Evolutionary conservation across 169 alveolate genomes (phyloP).

Genomic region (Eimeria sp.): DNA sequence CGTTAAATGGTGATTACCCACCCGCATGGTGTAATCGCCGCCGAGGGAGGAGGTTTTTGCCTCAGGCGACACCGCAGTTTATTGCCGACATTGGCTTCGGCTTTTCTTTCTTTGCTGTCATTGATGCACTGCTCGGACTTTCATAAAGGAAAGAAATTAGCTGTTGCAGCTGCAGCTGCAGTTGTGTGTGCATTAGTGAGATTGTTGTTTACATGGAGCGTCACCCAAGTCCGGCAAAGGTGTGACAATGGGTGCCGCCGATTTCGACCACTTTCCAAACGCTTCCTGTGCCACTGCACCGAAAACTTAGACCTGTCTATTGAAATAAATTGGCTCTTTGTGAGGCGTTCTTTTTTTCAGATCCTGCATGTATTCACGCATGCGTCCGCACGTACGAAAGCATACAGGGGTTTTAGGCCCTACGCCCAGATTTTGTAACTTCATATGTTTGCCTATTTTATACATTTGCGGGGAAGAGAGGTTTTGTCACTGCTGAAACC

Average conservation of each 20-base stretch:
- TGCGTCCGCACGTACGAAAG: neutral
- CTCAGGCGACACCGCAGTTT: neutral
- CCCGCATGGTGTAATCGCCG: neutral
- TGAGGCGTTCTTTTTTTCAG: neutral
- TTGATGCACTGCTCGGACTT: neutral
- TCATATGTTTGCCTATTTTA: neutral
- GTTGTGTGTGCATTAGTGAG: neutral
- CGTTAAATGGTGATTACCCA: neutral
- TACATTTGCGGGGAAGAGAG: neutral
- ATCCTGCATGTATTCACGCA: neutral
- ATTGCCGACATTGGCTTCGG: neutral
- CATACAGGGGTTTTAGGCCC: neutral
- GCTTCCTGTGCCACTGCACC: neutral
- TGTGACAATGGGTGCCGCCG: neutral
- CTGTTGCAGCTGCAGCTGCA: conserved; percentile 13
- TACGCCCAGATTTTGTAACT: neutral
- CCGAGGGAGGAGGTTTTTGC: neutral
- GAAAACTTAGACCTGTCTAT: neutral
- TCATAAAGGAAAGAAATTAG: neutral
- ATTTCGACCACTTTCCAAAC: neutral
- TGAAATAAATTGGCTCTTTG: no score
- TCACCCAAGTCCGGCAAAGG: neutral
- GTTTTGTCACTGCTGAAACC: neutral
- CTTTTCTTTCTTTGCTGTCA: neutral
- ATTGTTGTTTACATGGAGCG: neutral